Evolutionary conservation across 768 basidiomycete genomes (phyloP), one percentile per base, ranked within the genome.

Genomic region (Mycena rebaudengoi): DNA sequence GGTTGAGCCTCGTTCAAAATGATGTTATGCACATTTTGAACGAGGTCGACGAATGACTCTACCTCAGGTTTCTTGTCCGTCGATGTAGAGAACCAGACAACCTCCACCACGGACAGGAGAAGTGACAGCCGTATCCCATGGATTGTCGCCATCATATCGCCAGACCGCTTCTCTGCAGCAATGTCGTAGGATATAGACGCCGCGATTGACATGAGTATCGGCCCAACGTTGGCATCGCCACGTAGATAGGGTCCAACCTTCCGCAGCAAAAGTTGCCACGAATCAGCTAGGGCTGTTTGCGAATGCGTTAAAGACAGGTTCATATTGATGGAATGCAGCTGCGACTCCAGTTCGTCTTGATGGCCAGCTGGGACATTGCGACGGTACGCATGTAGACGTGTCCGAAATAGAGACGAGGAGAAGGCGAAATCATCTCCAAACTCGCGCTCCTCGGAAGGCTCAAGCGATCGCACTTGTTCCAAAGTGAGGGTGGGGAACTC

Each of bases 251-350:
- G 86, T 11, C 86, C 78, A 4, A 86, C 79, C 69, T 88, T 86
- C 40, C 86, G 84, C 41, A 95, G 80, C 43, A 97, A 75, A 44
- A 83, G 81, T 51, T 89, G 88, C 94, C 94, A 97, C 4, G 94
- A 86, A 59, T 92, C 87, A 0, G 91, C 86, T 44, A 95, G 81
- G 2, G 87, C 79, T 2, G 85, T 86, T 73, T 96, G 92, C 0
- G 92, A 84, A 69, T 97, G 91, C 21, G 92, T 82, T 37, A 98
- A 79, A 1, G 95, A 96, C 48, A 96, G 84, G 72, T 96, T 96
- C 67, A 95, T 83, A 74, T 98, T 98, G 74, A 96, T 87, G 1
- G 89, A 87, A 48, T 86, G 80, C 4, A 95, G 77, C 32, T 84
- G 82, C 49, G 83, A 86, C 66, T 91, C 85, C 14, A 87, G 78